phyloP scores from a whole-genome alignment of 2,329 filamentous ascomycete species.

The Elsinoe arachidis region DNA sequence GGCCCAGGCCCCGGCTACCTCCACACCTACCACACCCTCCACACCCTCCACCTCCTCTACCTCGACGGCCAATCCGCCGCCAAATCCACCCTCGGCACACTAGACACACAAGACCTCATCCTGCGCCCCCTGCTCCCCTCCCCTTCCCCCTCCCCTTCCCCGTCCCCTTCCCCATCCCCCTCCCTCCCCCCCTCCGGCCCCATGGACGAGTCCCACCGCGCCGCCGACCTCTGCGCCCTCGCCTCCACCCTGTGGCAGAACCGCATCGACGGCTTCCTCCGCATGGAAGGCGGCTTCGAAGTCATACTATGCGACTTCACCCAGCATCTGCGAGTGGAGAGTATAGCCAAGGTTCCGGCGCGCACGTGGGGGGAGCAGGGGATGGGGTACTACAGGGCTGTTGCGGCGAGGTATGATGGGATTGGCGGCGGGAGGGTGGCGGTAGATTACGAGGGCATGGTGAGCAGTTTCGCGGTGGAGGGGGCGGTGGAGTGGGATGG shows the following conservation, averaged over 20 bases:
- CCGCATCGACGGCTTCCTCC: conserved; percentile 54
- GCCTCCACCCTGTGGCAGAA: conserved; percentile 41
- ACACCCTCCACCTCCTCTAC: conserved; percentile 54
- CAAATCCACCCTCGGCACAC: conserved; percentile 56
- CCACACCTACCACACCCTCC: conserved; percentile 55
- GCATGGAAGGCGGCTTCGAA: conserved; percentile 64
- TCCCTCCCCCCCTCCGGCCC: conserved; percentile 15
- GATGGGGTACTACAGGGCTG: conserved; percentile 31
- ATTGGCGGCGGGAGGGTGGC: conserved; percentile 36
- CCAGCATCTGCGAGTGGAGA: conserved; percentile 30
- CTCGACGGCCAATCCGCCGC: conserved; percentile 62
- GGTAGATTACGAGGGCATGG: conserved; percentile 42
- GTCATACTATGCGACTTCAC: conserved; percentile 59
- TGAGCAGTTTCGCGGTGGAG: conserved; percentile 38
- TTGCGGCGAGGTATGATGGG: conserved; percentile 36
- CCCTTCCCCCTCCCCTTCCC: not conserved
- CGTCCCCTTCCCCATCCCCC: not conserved
- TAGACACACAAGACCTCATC: conserved; percentile 58
- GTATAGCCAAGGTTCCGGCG: conserved; percentile 18
- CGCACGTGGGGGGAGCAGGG: too few relatives aligned
- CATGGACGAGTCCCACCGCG: conserved; percentile 45
- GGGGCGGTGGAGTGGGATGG: conserved; percentile 28
- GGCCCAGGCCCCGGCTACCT: conserved; percentile 44
- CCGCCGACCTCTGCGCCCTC: conserved; percentile 48
- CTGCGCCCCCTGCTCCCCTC: conserved; percentile 33